Base-by-base conservation (phyloP, 2,329 filamentous ascomycete species). In the Hymenoscyphus linearis region DNA sequence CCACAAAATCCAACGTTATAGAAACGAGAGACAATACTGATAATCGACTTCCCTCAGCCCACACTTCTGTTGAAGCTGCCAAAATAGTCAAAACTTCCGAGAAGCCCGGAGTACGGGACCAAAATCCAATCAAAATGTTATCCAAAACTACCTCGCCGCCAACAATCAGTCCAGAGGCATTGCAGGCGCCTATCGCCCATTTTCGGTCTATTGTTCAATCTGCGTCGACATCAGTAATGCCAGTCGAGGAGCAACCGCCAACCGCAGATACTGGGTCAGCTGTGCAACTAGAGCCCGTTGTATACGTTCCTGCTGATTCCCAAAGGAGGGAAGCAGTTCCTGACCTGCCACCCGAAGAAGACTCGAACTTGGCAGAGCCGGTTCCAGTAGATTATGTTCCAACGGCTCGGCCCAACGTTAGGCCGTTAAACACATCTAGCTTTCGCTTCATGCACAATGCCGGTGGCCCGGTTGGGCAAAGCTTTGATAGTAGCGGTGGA, bases 201-300 rank as follows among this genome's bases (percentile, higher is more conserved):
- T 66, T 66, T 50, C 60, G 62, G 52, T 40, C 62, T 37, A 62
- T 62, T 13, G 57, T 65, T n/a, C 59, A 62, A 27, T 35, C 58
- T 55, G 63, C 64, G 18, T 13, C 62, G 36, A 37, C 25, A 36
- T 4, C 26, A 2, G 40, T 25, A 9, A n/a, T 7, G 22, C 22
- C 40, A 22, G 40, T 47, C 22, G 40, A 47, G 18, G 40, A 47
- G 40, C 18, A 10, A 4, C 52, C 16, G 35, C 3, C 16, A 54
- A 27, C 18, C 6, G 26, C 7, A 54, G 26, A 35, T 13, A 27
- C 18, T 2, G 14, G 12, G 25, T 14, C 22, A 44, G 10, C 22
- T 18, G n/a, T 25, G 37, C 34, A 22, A 56, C 31, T n/a, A 22
- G 16, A 35, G 25, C 18, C 18, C 40, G 4, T 47, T 31, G 31